Evolutionary conservation across 2,329 filamentous ascomycete species (phyloP).

Genomic region (Boeremia exigua): DNA sequence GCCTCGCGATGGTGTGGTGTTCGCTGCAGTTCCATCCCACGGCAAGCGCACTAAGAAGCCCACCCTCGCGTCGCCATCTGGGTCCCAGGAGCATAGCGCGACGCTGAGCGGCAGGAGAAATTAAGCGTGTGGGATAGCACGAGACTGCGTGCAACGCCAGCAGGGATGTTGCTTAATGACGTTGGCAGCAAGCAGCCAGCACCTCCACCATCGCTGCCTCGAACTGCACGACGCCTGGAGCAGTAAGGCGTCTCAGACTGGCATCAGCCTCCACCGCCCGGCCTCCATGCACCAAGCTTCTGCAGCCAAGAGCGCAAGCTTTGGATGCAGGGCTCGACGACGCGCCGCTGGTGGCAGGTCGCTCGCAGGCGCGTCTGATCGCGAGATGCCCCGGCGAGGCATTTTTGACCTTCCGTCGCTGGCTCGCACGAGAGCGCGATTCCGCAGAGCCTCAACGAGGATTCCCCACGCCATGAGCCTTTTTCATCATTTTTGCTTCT

Average conservation of each 20-base stretch:
- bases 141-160: conserved; percentile 13
- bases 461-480: conserved; percentile 20
- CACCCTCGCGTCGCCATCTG: conserved; percentile 10
- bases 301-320: conserved; percentile 21
- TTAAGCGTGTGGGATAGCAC: conserved; percentile 33
- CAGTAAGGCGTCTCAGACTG: conserved; percentile 12
- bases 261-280: conserved; percentile 12
- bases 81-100: conserved; percentile 19
- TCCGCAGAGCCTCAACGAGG: conserved; percentile 21
- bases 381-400: conserved; percentile 15
- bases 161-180: conserved; percentile 21
- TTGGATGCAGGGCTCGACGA: conserved; percentile 22
- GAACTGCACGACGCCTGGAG: conserved; percentile 13
- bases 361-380: conserved; percentile 13
- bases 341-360: conserved; percentile 13
- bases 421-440: conserved; percentile 17
- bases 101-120: conserved; percentile 28
- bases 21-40: conserved; percentile 1
- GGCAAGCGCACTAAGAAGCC: background rate
- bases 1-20: background rate
- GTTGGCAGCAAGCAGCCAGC: conserved; percentile 17
- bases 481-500: conserved; percentile 18
- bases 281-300: conserved; percentile 27
- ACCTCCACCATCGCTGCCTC: conserved; percentile 15
- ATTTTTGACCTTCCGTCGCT: conserved; percentile 17